These are phyloP conservation scores for Cunninghamia lanceolata DNA, from an alignment of 75 land plant genomes.

Conservation along the genomic window DNA sequence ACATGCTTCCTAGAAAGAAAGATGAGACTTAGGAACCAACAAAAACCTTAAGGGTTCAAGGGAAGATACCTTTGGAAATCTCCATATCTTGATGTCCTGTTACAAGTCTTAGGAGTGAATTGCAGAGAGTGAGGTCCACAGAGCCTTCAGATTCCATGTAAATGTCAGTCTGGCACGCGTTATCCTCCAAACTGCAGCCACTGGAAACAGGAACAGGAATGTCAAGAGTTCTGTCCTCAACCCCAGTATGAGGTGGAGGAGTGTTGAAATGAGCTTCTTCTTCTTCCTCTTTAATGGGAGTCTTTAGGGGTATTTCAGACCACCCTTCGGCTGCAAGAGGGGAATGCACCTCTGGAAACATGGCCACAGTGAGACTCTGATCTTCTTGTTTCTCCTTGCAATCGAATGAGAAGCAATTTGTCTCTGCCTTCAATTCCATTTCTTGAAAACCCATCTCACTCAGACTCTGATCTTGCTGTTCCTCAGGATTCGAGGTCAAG, in stretches of 20 bases:
- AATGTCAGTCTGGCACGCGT: not conserved
- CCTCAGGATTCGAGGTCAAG: not conserved
- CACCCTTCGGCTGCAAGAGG: not conserved
- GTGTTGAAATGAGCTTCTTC: not conserved
- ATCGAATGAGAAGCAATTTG: not conserved
- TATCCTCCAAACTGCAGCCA: not conserved
- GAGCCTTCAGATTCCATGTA: not conserved
- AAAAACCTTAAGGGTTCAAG: not conserved
- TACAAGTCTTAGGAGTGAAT: not conserved
- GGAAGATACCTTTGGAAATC: not conserved
- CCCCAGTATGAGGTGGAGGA: not conserved
- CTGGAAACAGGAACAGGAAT: not conserved
- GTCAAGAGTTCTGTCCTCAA: not conserved
- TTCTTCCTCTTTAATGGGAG: slow-evolving; percentile 5
- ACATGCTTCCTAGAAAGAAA: not conserved
- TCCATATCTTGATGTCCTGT: not conserved
- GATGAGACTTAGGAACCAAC: not conserved
- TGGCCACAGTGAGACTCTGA: slow-evolving; percentile 7
- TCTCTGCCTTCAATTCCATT: not conserved
- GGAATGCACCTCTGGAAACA: slow-evolving; percentile 9
- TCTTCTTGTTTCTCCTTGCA: not conserved
- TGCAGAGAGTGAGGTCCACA: not conserved
- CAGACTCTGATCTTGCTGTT: not conserved
- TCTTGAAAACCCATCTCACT: not conserved
- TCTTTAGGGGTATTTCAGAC: slow-evolving; percentile 2